Conservation (phyloP, 2,329 filamentous ascomycete species). For the Pseudopyricularia javanii region DNA sequence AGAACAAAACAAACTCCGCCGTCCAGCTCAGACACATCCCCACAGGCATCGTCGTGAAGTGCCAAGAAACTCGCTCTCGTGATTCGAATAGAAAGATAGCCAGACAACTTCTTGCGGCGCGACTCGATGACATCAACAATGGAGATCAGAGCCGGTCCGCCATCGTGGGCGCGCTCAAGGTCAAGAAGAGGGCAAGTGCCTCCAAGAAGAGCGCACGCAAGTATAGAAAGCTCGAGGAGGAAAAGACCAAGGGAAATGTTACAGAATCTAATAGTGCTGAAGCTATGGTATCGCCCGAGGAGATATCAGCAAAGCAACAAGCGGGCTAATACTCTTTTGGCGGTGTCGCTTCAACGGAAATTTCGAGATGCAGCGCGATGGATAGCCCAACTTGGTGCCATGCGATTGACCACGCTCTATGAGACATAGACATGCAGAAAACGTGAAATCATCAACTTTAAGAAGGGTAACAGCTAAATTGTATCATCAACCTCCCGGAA, state of each 20-base stretch:
- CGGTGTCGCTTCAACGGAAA: background rate
- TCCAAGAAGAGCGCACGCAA: conserved; percentile 76
- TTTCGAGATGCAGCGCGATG: background rate
- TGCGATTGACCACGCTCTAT: background rate
- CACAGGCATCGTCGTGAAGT: conserved; percentile 88
- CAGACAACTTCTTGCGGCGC: conserved; percentile 61
- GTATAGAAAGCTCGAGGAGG: conserved; percentile 50
- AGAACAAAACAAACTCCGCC: conserved; percentile 94
- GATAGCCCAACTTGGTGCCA: background rate
- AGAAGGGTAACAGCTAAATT: conserved; percentile 26
- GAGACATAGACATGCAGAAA: background rate
- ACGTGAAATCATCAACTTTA: conserved; percentile 9
- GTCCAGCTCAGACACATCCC: conserved; percentile 86
- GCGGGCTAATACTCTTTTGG: background rate
- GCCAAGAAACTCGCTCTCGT: conserved; percentile 78
- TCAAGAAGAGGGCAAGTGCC: conserved; percentile 61
- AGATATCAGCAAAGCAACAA: background rate
- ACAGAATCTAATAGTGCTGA: conserved; percentile 1
- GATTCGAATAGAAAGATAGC: conserved; percentile 82
- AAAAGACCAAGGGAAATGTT: conserved; percentile 9
- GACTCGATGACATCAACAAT: conserved; percentile 58
- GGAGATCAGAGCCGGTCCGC: conserved; percentile 57
- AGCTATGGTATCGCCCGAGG: background rate
- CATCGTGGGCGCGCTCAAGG: conserved; percentile 50
- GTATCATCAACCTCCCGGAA: conserved; percentile 40